These are phyloP conservation scores for Starmerella sp. DNA, from an alignment of 805 yeast genomes.

Conservation along the genomic window DNA sequence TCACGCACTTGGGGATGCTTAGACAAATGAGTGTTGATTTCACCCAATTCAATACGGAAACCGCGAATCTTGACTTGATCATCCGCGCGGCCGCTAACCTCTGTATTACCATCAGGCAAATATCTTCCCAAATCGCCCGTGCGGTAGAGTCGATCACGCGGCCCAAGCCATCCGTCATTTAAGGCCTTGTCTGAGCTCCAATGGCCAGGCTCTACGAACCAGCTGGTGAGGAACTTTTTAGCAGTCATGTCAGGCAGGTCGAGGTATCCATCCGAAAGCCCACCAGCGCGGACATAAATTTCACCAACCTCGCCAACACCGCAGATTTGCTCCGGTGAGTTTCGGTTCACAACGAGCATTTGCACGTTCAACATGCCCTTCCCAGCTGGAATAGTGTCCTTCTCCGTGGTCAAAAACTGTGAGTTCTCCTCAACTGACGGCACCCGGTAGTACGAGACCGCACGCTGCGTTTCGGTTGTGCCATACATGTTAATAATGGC, in stretches of 20 bases:
- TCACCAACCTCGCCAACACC: conserved; percentile 99
- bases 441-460: conserved; percentile 89
- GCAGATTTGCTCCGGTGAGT: conserved; percentile 79
- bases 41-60: conserved; percentile 95
- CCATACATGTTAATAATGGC: conserved; percentile 96
- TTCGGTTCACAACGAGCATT: conserved; percentile 80
- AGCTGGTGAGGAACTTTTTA: conserved; percentile 77
- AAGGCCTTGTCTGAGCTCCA: conserved; percentile 39
- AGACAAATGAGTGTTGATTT: conserved; percentile 92
- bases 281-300: conserved; percentile 96
- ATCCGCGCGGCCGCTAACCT: conserved; percentile 97
- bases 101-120: conserved; percentile 93
- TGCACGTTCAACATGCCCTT: conserved; percentile 95
- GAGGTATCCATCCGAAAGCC: conserved; percentile 92
- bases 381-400: conserved; percentile 98
- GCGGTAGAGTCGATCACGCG: conserved; percentile 89
- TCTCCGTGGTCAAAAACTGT: conserved; percentile 64
- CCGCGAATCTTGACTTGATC: conserved; percentile 98
- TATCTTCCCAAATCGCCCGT: conserved; percentile 97
- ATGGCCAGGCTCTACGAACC: conserved; percentile 65
- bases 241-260: conserved; percentile 80
- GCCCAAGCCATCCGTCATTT: conserved; percentile 68
- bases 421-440: conserved; percentile 60
- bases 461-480: conserved; percentile 97
- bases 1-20: conserved; percentile 89